Percentiles rank a stretch among this genome's conserved stretches.
Conservation (phyloP, 164 flowering plant genomes). For the Vitis amurensis region DNA sequence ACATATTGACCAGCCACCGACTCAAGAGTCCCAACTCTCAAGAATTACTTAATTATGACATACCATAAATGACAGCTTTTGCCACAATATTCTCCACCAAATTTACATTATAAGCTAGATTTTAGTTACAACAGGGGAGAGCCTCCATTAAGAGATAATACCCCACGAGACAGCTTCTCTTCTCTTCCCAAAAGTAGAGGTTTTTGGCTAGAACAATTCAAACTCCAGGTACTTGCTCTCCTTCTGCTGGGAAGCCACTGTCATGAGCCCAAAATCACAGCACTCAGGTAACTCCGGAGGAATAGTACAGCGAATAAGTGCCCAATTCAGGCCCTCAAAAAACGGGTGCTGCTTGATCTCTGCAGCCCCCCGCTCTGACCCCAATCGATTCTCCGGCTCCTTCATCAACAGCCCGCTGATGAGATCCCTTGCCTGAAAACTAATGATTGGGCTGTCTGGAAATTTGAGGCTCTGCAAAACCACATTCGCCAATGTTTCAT, state of each 20-base stretch:
- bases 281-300: constrained; percentile 61
- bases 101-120: constrained; percentile 24
- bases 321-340: constrained; percentile 73
- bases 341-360: constrained; percentile 68
- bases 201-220: constrained; percentile 44
- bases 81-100: constrained; percentile 1
- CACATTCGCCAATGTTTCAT: constrained; percentile 61
- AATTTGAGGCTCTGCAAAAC: constrained; percentile 51
- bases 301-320: constrained; percentile 56
- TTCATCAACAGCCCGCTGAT: constrained; percentile 56
- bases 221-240: constrained; percentile 44
- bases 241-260: constrained; percentile 14
- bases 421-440: constrained; percentile 63
- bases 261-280: constrained; percentile 24
- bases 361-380: constrained; percentile 61
- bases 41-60: no score
- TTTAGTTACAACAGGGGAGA: constrained; percentile 18
- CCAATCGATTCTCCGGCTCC: constrained; percentile 61
- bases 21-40: no score
- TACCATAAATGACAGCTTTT: constrained; percentile 5
- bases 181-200: constrained; percentile 6
- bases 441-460: constrained; percentile 57
- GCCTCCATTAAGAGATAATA: no score
- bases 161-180: not conserved
- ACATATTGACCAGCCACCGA: no score